phyloP scores from a whole-genome alignment of 1,139 yeast species.

The Saccharomyces hybrid region DNA sequence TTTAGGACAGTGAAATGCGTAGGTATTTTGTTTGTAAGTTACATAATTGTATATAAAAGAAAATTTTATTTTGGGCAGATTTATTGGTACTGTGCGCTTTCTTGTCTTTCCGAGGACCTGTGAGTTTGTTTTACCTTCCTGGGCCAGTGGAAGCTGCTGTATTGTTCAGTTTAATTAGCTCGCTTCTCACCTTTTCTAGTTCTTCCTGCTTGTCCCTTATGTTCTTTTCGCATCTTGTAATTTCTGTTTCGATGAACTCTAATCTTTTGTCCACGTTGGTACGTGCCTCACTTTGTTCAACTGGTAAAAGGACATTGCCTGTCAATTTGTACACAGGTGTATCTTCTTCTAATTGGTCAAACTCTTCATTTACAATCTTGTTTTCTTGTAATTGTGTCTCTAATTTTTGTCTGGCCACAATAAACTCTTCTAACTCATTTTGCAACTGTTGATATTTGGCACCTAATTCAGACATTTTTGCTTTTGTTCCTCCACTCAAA shows the following conservation, averaged over 20 bases:
- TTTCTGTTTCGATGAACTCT: slow-evolving; percentile 76
- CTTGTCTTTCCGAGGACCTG: background rate
- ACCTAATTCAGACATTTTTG: slow-evolving; percentile 16
- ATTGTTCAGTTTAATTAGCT: slow-evolving; percentile 33
- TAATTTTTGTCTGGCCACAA: slow-evolving; percentile 57
- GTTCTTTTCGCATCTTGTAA: slow-evolving; percentile 56
- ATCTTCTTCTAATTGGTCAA: slow-evolving; percentile 50
- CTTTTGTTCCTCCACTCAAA: slow-evolving; percentile 1
- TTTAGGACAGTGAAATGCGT: background rate
- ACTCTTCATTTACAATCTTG: slow-evolving; percentile 81
- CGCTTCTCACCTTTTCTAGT: slow-evolving; percentile 44
- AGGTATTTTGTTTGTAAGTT: background rate
- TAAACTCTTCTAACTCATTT: slow-evolving; percentile 40
- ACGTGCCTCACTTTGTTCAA: slow-evolving; percentile 74
- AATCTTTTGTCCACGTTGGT: slow-evolving; percentile 79
- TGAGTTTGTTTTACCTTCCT: background rate
- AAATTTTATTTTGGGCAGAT: background rate
- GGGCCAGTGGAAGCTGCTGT: slow-evolving; percentile 4
- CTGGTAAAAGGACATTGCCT: slow-evolving; percentile 89
- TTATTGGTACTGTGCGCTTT: background rate
- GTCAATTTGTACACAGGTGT: slow-evolving; percentile 80
- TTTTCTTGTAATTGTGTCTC: slow-evolving; percentile 87
- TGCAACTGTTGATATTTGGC: slow-evolving; percentile 33
- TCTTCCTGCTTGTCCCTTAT: slow-evolving; percentile 46
- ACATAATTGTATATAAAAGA: background rate